Percentiles rank a stretch among this genome's conserved stretches.
Evolutionary conservation across 1,284 basidiomycete genomes (phyloP).

Genomic region (Microbotryum scabiosae): DNA sequence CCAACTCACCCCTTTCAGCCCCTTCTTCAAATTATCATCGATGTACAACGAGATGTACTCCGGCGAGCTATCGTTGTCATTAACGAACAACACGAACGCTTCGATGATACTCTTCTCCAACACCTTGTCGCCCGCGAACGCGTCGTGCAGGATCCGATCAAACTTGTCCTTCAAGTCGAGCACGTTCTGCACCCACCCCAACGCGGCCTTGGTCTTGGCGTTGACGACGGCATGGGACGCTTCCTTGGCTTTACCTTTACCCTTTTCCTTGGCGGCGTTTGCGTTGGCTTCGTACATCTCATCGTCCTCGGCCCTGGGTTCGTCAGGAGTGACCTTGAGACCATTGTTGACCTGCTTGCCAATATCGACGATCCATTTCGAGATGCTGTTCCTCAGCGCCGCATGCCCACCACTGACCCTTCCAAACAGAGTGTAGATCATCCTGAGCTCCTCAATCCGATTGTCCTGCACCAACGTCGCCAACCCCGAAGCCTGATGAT

Average conservation of each 20-base stretch:
- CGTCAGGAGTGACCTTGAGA: slow-evolving; percentile 1
- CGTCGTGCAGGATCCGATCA: slow-evolving; percentile 61
- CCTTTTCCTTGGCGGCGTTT: slow-evolving; percentile 51
- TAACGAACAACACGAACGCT: slow-evolving; percentile 89
- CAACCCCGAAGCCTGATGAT: slow-evolving; percentile 76
- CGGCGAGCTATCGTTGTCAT: slow-evolving; percentile 74
- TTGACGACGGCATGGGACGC: slow-evolving; percentile 44
- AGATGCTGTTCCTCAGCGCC: slow-evolving; percentile 60
- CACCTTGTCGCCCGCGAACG: slow-evolving; percentile 66
- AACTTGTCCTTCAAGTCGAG: slow-evolving; percentile 87
- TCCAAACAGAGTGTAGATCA: slow-evolving; percentile 70
- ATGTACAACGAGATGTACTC: slow-evolving; percentile 97
- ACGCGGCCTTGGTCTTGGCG: slow-evolving; percentile 47
- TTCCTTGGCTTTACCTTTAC: slow-evolving; percentile 40
- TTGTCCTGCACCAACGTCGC: slow-evolving; percentile 79
- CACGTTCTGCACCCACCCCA: slow-evolving; percentile 92
- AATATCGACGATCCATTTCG: slow-evolving; percentile 63
- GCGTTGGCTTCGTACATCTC: slow-evolving; percentile 39
- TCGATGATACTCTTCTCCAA: slow-evolving; percentile 81
- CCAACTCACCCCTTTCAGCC: slow-evolving; percentile 75
- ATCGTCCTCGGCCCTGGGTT: slow-evolving; percentile 36
- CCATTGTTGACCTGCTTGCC: slow-evolving; percentile 70
- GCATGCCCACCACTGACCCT: slow-evolving; percentile 61
- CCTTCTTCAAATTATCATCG: slow-evolving; percentile 92
- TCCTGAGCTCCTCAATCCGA: slow-evolving; percentile 64